Conservation (phyloP, 2,329 filamentous ascomycete species). For the Grosmannia penicillata region DNA sequence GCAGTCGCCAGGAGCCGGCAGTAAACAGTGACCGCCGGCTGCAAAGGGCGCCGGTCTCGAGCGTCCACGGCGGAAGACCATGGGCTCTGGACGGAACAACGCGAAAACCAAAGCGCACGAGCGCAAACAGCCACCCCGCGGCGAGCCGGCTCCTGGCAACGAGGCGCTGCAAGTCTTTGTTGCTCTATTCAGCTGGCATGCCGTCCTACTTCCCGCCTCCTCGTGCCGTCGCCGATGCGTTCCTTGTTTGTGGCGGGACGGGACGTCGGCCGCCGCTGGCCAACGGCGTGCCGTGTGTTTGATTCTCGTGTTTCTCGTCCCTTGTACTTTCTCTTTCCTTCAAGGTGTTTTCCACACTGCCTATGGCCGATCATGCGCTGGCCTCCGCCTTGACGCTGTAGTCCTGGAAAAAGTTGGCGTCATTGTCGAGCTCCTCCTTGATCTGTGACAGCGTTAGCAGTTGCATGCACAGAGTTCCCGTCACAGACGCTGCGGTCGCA, state of each 20-base stretch:
- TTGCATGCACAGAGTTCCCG: too few species aligned
- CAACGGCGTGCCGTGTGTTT: too few species aligned
- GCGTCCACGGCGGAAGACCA: too few species aligned
- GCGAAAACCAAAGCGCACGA: not conserved
- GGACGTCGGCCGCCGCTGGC: not conserved
- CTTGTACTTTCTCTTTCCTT: not conserved
- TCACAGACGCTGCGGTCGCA: too few species aligned
- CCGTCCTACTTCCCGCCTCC: not conserved
- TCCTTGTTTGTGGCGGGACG: not conserved
- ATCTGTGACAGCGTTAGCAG: constrained; percentile 38
- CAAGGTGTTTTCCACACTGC: not conserved
- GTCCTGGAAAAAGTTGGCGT: constrained; percentile 67
- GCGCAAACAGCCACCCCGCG: not conserved
- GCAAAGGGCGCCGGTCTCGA: too few species aligned
- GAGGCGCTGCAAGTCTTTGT: not conserved
- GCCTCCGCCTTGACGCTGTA: constrained; percentile 42
- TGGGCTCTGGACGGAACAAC: too few species aligned
- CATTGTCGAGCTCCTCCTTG: constrained; percentile 79
- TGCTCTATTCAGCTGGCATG: not conserved
- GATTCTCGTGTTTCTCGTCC: not conserved
- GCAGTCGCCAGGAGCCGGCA: too few species aligned
- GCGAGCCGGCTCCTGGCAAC: not conserved
- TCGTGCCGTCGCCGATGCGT: not conserved
- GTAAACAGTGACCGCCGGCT: too few species aligned
- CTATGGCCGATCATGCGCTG: not conserved